These are phyloP conservation scores for Evernia prunastri DNA, from an alignment of 495 filamentous ascomycete genomes.

Conservation along the genomic window DNA sequence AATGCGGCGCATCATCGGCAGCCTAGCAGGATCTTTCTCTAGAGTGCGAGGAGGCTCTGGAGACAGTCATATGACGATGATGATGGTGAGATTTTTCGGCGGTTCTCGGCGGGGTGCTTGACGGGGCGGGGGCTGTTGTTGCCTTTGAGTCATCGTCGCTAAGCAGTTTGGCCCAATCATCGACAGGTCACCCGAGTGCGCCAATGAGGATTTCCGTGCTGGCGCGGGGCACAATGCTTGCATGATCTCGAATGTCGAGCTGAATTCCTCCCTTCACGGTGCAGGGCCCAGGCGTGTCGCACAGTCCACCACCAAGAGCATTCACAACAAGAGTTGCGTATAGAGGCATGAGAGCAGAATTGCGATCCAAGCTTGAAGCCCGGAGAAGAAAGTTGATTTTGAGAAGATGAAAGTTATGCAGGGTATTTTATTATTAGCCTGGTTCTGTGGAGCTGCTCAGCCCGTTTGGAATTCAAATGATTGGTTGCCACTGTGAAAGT, in stretches of 20 bases:
- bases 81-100: slow-evolving; percentile 8
- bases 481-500: neutral
- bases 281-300: neutral
- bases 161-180: slow-evolving; percentile 21
- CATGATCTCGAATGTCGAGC: neutral
- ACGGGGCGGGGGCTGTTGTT: slow-evolving; percentile 9
- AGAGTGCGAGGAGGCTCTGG: slow-evolving; percentile 5
- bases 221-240: slow-evolving; percentile 9
- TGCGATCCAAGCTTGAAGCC: neutral
- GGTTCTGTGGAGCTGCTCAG: neutral
- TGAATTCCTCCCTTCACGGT: neutral
- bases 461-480: neutral
- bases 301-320: neutral
- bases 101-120: neutral
- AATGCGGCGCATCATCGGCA: slow-evolving; percentile 16
- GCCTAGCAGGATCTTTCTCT: slow-evolving; percentile 16
- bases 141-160: slow-evolving; percentile 24
- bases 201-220: slow-evolving; percentile 3
- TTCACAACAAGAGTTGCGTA: neutral
- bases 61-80: slow-evolving; percentile 17
- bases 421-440: slow-evolving; percentile 8
- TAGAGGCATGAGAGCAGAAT: neutral
- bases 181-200: slow-evolving; percentile 3
- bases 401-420: neutral
- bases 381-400: neutral